Percentiles rank a stretch among this genome's conserved stretches.
These are phyloP conservation scores for Isochrysis galbana DNA, from an alignment of 78 protist genomes.

Conservation along the genomic window DNA sequence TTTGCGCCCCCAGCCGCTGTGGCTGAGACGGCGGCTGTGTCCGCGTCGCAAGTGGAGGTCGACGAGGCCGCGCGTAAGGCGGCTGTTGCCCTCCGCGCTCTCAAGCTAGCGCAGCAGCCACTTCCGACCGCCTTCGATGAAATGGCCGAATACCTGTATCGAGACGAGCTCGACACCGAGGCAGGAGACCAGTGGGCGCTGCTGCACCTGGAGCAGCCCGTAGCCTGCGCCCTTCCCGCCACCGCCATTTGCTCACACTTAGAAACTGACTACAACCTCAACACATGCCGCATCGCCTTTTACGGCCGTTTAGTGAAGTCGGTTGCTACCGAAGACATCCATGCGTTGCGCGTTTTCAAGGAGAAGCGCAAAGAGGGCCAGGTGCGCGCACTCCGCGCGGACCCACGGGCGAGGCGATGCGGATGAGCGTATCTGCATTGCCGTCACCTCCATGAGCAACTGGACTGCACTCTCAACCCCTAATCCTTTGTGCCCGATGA, in stretches of 20 bases:
- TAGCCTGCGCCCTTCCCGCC: slow-evolving; percentile 59
- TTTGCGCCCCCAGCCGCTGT: neutral
- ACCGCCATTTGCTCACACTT: slow-evolving; percentile 79
- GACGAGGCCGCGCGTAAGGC: neutral
- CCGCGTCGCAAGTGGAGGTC: neutral
- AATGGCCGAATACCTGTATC: neutral
- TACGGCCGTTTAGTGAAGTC: neutral
- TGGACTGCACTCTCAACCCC: no score
- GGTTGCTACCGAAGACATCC: neutral
- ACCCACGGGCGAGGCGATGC: no score
- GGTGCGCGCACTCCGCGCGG: no score
- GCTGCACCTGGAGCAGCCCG: slow-evolving; percentile 73
- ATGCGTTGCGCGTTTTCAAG: neutral
- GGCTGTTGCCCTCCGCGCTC: neutral
- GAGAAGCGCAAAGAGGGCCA: slow-evolving; percentile 1
- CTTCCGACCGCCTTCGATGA: neutral
- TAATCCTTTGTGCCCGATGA: no score
- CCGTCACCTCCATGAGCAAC: no score
- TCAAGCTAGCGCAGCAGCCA: neutral
- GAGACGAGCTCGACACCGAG: neutral
- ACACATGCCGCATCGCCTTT: slow-evolving; percentile 52
- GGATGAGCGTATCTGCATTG: no score
- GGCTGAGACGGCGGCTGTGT: neutral
- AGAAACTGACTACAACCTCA: slow-evolving; percentile 55
- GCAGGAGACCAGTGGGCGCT: slow-evolving; percentile 37